These are phyloP conservation scores for Jacaranda copaia DNA, from an alignment of 257 asterid species.

Conservation along the genomic window DNA sequence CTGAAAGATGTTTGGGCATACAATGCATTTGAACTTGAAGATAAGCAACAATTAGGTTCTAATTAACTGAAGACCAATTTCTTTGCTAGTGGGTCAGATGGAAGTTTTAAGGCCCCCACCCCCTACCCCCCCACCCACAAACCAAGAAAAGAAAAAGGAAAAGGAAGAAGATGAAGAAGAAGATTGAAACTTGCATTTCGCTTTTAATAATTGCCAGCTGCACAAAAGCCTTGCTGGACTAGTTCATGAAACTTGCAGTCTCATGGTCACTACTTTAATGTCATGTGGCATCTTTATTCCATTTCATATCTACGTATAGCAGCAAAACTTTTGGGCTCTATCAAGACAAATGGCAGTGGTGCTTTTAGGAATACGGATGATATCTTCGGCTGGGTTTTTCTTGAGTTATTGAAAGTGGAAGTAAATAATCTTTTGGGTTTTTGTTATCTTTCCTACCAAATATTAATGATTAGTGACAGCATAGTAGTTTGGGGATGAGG, in stretches of 20 bases:
- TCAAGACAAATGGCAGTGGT: neutral
- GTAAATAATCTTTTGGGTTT: neutral
- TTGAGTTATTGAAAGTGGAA: neutral
- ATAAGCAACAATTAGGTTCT: neutral
- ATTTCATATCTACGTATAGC: neutral
- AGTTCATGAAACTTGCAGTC: neutral
- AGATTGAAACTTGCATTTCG: neutral
- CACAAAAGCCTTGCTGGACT: neutral
- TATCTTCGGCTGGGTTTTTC: neutral
- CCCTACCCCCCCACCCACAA: neutral
- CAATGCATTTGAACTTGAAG: neutral
- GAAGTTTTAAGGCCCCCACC: slow-evolving; percentile 5
- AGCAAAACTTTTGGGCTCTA: neutral
- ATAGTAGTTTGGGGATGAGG: too few species aligned
- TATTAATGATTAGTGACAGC: too few species aligned
- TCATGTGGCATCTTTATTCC: neutral
- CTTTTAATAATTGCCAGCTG: neutral
- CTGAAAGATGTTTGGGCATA: slow-evolving; percentile 7
- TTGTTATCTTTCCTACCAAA: neutral
- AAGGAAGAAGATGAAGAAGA: neutral
- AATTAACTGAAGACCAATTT: neutral
- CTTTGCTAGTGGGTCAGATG: neutral
- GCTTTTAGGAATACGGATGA: neutral
- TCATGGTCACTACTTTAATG: neutral
- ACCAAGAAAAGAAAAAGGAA: too few species aligned